Evolutionary conservation across 352 stramenopile species (phyloP), one percentile per base, ranked within the genome.

Genomic region (Pythium chondricola): DNA sequence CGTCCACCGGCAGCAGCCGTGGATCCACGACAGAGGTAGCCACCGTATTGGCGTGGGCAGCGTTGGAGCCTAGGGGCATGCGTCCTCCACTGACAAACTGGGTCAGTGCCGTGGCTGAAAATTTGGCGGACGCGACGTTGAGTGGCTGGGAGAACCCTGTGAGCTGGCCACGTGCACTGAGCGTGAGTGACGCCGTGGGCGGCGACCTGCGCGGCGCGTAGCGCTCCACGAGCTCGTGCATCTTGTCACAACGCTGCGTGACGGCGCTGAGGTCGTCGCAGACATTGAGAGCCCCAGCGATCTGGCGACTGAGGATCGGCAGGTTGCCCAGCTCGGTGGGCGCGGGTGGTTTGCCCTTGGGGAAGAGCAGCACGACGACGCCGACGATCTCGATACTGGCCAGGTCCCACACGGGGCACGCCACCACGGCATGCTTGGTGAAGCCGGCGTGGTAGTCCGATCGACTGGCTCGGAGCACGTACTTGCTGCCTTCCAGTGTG

Each of bases 371-470:
- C 30, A 90, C 71, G 14, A 90, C 47, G 1, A 88, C 48, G 9
- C 78, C 78, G n/a, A 85, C 65, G 35, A 90, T 61, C 33, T 88
- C 78, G 14, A 82, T 63, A 0, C 65, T 64, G 50, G 68, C 69
- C 20, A 64, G 71, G 43, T 84, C 73, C 74, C 75, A 90, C 20
- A 90, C 75, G 0, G 78, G 78, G 36, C 74, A 87, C 9, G 78
- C 75, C 0, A 85, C 71, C 8, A 88, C 71, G 1, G 78, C 53
- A 40, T 85, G 67, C n/a, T 71, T 64, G 40, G 58, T 70, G 56
- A 90, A 88, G 1, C 70, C 68, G 20, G 81, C 53, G 3, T 58
- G 58, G 11, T 63, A 38, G 43, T 90, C 75, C 0, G 73, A 71
- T 0, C 50, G 63, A 16, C 58, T 56, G 10, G 60, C 56, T 14